A percentile compares a stretch with the other conserved stretches of the same genome.
Conservation (phyloP, 305 asterid genomes). For the Salvia sclarea region DNA sequence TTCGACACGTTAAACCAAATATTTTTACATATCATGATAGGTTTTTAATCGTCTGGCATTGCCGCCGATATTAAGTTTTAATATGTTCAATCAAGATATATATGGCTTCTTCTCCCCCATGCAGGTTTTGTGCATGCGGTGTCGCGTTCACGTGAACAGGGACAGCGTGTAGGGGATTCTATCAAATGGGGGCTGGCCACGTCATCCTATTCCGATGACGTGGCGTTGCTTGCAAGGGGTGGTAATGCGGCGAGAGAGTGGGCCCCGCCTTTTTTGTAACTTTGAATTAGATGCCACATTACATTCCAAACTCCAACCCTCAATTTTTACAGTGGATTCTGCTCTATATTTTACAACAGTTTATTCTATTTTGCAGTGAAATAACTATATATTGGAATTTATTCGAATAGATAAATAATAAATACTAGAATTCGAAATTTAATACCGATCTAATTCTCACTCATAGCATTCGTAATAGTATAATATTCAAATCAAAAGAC, state of each 20-base stretch:
- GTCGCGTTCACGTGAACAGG: constrained; percentile 9
- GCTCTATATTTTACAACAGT: too few species aligned
- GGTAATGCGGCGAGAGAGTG: not conserved
- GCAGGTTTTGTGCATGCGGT: constrained; percentile 24
- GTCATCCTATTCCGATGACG: not conserved
- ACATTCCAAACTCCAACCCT: too few species aligned
- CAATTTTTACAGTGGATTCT: too few species aligned
- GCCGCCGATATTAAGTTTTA: not conserved
- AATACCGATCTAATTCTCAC: too few species aligned
- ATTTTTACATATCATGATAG: not conserved
- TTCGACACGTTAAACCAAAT: not conserved
- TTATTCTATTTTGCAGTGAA: too few species aligned
- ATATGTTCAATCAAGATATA: too few species aligned
- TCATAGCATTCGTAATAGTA: too few species aligned
- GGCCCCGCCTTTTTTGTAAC: not conserved
- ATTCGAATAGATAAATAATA: too few species aligned
- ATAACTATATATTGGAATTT: too few species aligned
- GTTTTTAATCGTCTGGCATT: not conserved
- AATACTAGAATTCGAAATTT: too few species aligned
- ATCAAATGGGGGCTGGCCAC: not conserved
- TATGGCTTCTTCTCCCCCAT: constrained; percentile 28
- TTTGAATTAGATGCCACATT: not conserved
- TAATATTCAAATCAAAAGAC: too few species aligned
- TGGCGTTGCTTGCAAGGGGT: not conserved
- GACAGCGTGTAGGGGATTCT: not conserved